Evolutionary conservation across 1,284 basidiomycete genomes (phyloP), one percentile per base, ranked within the genome.

Genomic region (Apiotrichum veenhuisii): DNA sequence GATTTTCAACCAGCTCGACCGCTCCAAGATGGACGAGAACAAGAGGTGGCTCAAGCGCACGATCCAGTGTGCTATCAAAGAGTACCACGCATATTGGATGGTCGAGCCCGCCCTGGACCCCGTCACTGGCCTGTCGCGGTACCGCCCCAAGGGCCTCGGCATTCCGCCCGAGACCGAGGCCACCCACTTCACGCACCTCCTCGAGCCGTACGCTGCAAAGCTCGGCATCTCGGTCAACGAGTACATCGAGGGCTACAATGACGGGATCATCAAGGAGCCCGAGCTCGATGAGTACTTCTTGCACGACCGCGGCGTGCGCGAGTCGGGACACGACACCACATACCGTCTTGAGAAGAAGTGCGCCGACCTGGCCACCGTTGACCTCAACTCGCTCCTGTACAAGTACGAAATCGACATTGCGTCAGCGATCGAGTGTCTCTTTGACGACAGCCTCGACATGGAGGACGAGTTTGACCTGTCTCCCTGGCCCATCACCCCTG

Each of bases 101-200:
- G 86, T 88, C 11, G 86, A 89, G 72, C 96, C 94, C 20, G 86
- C 95, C 26, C 87, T 96, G 66, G 93, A 98, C 76, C 85, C 87
- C 34, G 90, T 89, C 78, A 91, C 91, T 7, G 94, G 95, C 37
- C 83, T 98, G 15, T 95, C 92, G 0, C 86, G 95, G 48, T 98
- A 87, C 78, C 86, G 93, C 27, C 95, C 95, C 5, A 89, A 88
- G 60, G 95, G 96, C n/a, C 76, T 91, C 5, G 95, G 95, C 50
- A 96, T 98, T 52, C 94, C 93, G 18, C 96, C 95, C 0, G 95
- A 98, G 81, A 98, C 95, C 0, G 95, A 98, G 77, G 93, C 96
- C 2, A 89, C 88, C 11, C 95, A 98, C 78, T 98, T 98, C 75
- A 98, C 93, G 2, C 91, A 96, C 75, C 88, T 98, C 68, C 84